phyloP scores from a whole-genome alignment of 306 rosid genomes.

The Ormosia semicastrata region DNA sequence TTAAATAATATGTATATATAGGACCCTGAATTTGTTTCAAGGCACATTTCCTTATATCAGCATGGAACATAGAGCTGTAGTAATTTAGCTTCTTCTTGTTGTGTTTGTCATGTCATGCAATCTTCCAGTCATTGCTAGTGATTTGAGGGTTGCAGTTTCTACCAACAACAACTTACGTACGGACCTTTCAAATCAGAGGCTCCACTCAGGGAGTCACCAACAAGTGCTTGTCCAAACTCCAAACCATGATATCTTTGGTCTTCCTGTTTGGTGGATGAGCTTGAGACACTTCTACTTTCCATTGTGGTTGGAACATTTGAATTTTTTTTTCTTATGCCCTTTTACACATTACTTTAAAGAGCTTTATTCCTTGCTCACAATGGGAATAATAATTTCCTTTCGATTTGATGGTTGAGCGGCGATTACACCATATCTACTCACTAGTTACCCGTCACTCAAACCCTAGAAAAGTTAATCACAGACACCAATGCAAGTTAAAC shows the following conservation, averaged over 20 bases:
- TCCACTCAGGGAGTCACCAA: conserved; percentile 11
- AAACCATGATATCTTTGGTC: conserved; percentile 9
- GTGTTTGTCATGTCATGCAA: conserved; percentile 38
- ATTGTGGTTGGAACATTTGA: conserved; percentile 37
- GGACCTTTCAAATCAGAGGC: conserved; percentile 35
- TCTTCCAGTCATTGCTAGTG: conserved; percentile 18
- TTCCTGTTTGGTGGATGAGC: conserved; percentile 15
- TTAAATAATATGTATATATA: neutral
- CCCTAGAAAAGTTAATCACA: conserved; percentile 31
- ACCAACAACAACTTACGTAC: conserved; percentile 28
- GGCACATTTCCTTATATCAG: neutral
- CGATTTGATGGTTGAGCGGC: conserved; percentile 67
- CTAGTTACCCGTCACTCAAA: conserved; percentile 29
- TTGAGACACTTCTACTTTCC: conserved; percentile 23
- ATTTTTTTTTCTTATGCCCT: conserved; percentile 33
- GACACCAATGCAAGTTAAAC: conserved; percentile 35
- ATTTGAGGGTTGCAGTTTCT: conserved; percentile 36
- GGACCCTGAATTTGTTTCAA: neutral
- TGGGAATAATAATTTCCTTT: conserved; percentile 27
- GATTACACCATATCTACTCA: neutral
- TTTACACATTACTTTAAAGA: conserved; percentile 18
- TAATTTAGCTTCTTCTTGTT: neutral
- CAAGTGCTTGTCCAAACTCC: conserved; percentile 20
- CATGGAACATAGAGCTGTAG: conserved; percentile 1
- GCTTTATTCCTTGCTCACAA: neutral